Evolutionary conservation across 371 early-diverging fungal genomes (phyloP).

Genomic region (Dinochytrium kinnereticum): DNA sequence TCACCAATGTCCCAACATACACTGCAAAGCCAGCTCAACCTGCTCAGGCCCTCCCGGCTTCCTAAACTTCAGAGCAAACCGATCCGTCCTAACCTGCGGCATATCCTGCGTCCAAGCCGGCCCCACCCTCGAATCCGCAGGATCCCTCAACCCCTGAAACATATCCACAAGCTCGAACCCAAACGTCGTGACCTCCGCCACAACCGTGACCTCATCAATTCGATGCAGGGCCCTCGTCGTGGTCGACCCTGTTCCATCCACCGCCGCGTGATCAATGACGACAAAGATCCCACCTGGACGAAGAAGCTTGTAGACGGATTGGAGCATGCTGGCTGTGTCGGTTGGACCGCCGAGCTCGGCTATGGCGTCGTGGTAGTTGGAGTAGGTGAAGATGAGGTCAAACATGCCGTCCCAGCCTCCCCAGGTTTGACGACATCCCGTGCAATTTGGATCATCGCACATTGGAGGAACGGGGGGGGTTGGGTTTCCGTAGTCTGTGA

Average conservation of each 20-base stretch:
- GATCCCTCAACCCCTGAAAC: slow-evolving; percentile 6
- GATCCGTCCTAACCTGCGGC: slow-evolving; percentile 10
- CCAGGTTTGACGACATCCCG: slow-evolving; percentile 18
- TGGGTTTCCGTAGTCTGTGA: slow-evolving; percentile 18
- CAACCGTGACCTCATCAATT: slow-evolving; percentile 27
- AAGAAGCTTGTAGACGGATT: slow-evolving; percentile 9
- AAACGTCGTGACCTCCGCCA: slow-evolving; percentile 16
- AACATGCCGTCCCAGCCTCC: slow-evolving; percentile 27
- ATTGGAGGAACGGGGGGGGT: slow-evolving; percentile 26
- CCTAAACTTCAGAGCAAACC: slow-evolving; percentile 30
- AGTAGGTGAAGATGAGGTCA: slow-evolving; percentile 30
- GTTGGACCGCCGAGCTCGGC: slow-evolving; percentile 16
- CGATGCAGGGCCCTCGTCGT: slow-evolving; percentile 9
- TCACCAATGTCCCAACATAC: slow-evolving; percentile 30
- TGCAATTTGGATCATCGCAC: slow-evolving; percentile 27
- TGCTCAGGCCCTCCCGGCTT: slow-evolving; percentile 29
- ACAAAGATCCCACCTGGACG: slow-evolving; percentile 24
- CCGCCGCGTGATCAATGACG: slow-evolving; percentile 31
- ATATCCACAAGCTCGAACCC: slow-evolving; percentile 27
- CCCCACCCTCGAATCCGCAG: not conserved
- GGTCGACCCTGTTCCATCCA: not conserved
- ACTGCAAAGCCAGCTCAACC: slow-evolving; percentile 20
- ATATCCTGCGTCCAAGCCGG: slow-evolving; percentile 19
- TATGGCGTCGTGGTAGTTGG: slow-evolving; percentile 26
- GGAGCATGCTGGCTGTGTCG: not conserved